A percentile compares a stretch with the other conserved stretches of the same genome.
These are phyloP conservation scores for Geranium incanum DNA, from an alignment of 441 rosid species.

Conservation along the genomic window DNA sequence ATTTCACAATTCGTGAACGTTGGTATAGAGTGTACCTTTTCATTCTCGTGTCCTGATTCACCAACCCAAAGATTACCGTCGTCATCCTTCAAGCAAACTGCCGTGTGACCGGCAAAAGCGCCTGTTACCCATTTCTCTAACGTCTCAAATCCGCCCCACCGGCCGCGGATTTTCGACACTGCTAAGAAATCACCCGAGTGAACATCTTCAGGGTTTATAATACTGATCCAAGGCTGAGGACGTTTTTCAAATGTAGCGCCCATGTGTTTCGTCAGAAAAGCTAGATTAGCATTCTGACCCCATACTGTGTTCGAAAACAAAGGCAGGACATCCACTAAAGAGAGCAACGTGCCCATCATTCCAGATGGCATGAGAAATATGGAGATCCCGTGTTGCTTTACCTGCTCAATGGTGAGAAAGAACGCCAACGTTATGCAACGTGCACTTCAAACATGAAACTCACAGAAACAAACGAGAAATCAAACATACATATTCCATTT, in stretches of 20 bases:
- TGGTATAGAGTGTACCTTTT: conserved; percentile 41
- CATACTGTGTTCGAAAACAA: conserved; percentile 72
- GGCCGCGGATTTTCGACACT: conserved; percentile 82
- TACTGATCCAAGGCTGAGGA: conserved; percentile 62
- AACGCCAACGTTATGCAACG: conserved; percentile 6
- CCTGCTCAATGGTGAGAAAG: conserved; percentile 36
- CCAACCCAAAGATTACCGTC: conserved; percentile 92
- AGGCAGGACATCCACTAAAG: conserved; percentile 62
- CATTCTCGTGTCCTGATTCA: conserved; percentile 97
- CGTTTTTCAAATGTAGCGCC: conserved; percentile 76
- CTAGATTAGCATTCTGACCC: conserved; percentile 83
- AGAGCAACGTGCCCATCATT: background rate
- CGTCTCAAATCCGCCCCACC: conserved; percentile 98
- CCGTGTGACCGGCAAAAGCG: conserved; percentile 95
- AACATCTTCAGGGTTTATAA: conserved; percentile 59
- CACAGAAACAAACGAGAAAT: conserved; percentile 1
- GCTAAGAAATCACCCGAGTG: conserved; percentile 86
- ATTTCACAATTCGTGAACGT: background rate
- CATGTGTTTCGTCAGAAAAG: conserved; percentile 73
- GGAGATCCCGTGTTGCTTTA: conserved; percentile 80
- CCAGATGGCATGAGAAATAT: conserved; percentile 81
- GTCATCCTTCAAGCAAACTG: conserved; percentile 92
- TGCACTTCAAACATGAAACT: background rate
- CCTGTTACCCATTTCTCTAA: conserved; percentile 98
- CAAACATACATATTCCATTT: conserved; percentile 67